phyloP scores from a whole-genome alignment of 1,284 basidiomycete genomes.

The Mycena citricolor region DNA sequence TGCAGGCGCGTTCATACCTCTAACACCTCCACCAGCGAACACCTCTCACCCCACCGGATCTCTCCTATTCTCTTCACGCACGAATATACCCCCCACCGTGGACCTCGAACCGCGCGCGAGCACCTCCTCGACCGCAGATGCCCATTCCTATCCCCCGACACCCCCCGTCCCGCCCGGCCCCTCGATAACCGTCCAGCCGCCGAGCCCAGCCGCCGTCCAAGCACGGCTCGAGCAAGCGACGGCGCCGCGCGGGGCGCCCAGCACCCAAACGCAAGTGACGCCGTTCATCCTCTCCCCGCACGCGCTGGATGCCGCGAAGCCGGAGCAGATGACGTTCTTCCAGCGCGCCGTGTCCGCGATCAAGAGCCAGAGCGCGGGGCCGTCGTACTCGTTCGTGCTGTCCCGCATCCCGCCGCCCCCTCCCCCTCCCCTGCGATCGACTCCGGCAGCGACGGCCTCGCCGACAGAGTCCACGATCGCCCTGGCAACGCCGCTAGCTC shows the following conservation, averaged over 20 bases:
- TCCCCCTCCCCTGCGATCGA: constrained; percentile 11
- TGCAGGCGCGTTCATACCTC: constrained; percentile 60
- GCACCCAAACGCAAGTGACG: constrained; percentile 40
- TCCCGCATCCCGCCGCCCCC: constrained; percentile 38
- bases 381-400: constrained; percentile 66
- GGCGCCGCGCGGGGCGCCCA: constrained; percentile 15
- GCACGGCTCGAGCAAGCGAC: constrained; percentile 39
- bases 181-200: constrained; percentile 36
- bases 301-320: constrained; percentile 41
- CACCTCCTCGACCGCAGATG: constrained; percentile 34
- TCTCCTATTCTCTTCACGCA: constrained; percentile 62
- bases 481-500: constrained; percentile 23
- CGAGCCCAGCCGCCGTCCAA: constrained; percentile 43
- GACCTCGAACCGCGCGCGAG: constrained; percentile 38
- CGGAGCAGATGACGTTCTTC: constrained; percentile 45
- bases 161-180: constrained; percentile 37
- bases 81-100: constrained; percentile 37
- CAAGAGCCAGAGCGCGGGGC: constrained; percentile 55
- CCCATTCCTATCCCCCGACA: constrained; percentile 71
- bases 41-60: constrained; percentile 59
- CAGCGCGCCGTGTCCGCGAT: constrained; percentile 56
- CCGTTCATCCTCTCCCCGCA: constrained; percentile 65
- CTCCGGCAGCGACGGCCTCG: constrained; percentile 21
- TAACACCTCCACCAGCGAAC: constrained; percentile 54
- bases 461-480: constrained; percentile 15